Evolutionary conservation across 495 filamentous ascomycete genomes (phyloP), one percentile per base, ranked within the genome.

Genomic region (Aspergillus mulundensis): DNA sequence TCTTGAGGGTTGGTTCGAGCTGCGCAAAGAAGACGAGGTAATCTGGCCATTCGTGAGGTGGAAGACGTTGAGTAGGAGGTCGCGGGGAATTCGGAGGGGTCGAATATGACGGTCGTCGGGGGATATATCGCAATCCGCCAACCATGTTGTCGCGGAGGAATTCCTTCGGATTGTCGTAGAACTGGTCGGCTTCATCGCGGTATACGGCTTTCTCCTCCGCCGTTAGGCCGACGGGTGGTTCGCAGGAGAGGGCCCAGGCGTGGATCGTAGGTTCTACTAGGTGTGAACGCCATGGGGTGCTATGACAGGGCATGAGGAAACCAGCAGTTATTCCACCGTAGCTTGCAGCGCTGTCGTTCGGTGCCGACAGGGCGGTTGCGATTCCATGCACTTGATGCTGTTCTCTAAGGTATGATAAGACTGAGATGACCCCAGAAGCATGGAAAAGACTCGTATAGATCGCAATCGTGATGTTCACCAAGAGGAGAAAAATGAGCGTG

Each of bases 281-380:
- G 64, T 92, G 90, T 6, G 86, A 89, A 54, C 90, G 87, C 95
- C 94, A 98, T n/a, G 94, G 93, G 8, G 92, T 97, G 60, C 87
- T 88, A 76, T 98, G 95, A 71, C 94, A 98, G 15, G 95, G 94
- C 80, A 94, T 96, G n/a, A 98, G 79, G 71, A 97, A 97, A 4
- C 86, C 89, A 7, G 84, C 87, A 36, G 89, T 90, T 25, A 87
- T 84, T 28, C 65, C 67, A 39, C 45, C 23, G 38, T 42, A 41
- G 15, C 32, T 18, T 7, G 46, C 24, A 0, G 49, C 7, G 7
- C 30, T 20, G 30, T 38, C 44, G 8, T 24, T 58, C 2, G 41
- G 41, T 15, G 23, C 18, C 3, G 56, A 19, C 34, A 30, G 30
- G 39, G 47, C 56, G 52, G 44, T 39, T 20, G 48, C 36, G 5